A percentile compares a stretch with the other conserved stretches of the same genome.
phyloP scores from a whole-genome alignment of 352 stramenopile species.

The Phytophthora sojae region DNA sequence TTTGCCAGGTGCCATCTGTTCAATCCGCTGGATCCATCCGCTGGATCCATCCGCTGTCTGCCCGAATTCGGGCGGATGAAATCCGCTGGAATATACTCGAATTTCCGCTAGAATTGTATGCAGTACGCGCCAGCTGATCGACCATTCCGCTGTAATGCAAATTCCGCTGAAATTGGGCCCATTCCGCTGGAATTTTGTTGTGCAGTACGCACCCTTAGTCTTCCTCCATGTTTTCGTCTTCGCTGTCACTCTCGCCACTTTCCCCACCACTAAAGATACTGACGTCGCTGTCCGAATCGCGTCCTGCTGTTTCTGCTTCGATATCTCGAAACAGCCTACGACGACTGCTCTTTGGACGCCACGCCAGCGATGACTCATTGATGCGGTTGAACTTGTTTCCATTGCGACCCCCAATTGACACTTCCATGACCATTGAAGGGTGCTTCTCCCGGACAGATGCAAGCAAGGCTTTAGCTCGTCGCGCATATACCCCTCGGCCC shows the following conservation, averaged over 20 bases:
- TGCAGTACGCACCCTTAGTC: no score
- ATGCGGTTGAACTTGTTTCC: slow-evolving; percentile 4
- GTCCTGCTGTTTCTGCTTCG: not conserved
- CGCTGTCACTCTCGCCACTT: not conserved
- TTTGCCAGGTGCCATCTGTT: no score
- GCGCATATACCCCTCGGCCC: slow-evolving; percentile 9
- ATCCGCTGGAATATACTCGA: no score
- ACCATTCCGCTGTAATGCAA: no score
- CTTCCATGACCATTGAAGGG: not conserved
- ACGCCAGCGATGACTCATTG: not conserved
- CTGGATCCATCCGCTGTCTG: no score
- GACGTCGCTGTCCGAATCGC: slow-evolving; percentile 1
- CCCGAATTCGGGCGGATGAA: no score
- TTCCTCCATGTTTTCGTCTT: slow-evolving; percentile 3
- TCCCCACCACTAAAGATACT: not conserved
- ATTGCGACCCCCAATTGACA: not conserved
- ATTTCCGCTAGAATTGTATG: no score
- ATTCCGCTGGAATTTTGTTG: no score
- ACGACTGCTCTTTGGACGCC: not conserved
- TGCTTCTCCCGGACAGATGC: not conserved
- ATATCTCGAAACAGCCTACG: not conserved
- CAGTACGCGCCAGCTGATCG: no score
- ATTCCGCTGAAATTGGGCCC: no score
- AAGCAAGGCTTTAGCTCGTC: slow-evolving; percentile 8
- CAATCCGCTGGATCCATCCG: no score